Percentiles rank a stretch among this genome's conserved stretches.
Conservation (phyloP, 352 stramenopile genomes). For the Phytophthora pini region DNA sequence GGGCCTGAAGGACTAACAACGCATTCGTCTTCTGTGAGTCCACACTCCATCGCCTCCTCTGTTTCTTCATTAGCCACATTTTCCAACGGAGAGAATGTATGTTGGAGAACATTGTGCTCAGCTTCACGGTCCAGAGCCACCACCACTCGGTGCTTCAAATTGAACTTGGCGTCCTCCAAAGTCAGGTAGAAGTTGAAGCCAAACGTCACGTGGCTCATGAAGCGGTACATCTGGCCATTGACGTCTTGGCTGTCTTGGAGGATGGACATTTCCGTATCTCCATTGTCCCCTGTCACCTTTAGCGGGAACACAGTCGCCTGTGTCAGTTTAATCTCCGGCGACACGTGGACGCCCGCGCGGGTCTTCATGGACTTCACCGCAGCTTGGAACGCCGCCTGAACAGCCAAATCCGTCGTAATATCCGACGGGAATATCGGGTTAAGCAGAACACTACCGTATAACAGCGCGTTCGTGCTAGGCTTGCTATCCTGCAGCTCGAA, state of each 20-base stretch:
- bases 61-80: slow-evolving; percentile 4
- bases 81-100: slow-evolving; percentile 57
- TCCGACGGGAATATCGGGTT: slow-evolving; percentile 40
- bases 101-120: slow-evolving; percentile 74
- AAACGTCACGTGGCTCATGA: slow-evolving; percentile 75
- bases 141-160: slow-evolving; percentile 62
- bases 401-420: slow-evolving; percentile 39
- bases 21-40: slow-evolving; percentile 25
- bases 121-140: slow-evolving; percentile 77
- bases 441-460: slow-evolving; percentile 74
- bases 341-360: slow-evolving; percentile 48
- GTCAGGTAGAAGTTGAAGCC: slow-evolving; percentile 77
- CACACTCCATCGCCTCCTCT: slow-evolving; percentile 22
- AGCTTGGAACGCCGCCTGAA: slow-evolving; percentile 54
- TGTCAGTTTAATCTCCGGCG: slow-evolving; percentile 38
- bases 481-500: slow-evolving; percentile 49
- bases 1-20: slow-evolving; percentile 27
- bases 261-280: slow-evolving; percentile 67
- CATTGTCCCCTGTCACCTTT: slow-evolving; percentile 73
- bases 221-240: slow-evolving; percentile 42
- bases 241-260: slow-evolving; percentile 55
- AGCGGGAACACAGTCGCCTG: slow-evolving; percentile 53
- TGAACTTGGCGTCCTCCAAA: slow-evolving; percentile 62
- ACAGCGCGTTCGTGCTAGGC: slow-evolving; percentile 42
- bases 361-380: slow-evolving; percentile 48